Base-by-base conservation (phyloP, 371 early-diverging fungal species). In the Capillidium heterosporum region DNA sequence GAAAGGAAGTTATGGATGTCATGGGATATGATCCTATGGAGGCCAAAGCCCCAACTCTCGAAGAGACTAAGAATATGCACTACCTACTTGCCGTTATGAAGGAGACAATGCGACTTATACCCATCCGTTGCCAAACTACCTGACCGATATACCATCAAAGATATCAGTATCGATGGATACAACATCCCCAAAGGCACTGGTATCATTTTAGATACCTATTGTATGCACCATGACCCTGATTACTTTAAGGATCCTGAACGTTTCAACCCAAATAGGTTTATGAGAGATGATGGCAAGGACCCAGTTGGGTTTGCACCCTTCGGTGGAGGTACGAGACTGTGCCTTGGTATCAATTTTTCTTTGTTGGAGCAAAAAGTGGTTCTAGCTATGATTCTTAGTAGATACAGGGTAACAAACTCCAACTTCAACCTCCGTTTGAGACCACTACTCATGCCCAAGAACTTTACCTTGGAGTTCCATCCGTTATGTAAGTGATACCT, bases 311-410 rank as follows among this genome's bases (percentile, higher is more conserved):
- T 31, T 29, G 11, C 32, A 2, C 47, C 57, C 11, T 56, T 56
- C 21, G 48, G 57, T 44, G 44, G 32, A 19, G 73, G 73, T 1
- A 54, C 50, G 2, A 54, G 67, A 29, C 48, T 55, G 17, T 78
- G 81, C 42, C 64, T 77, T 44, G 81, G 76, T 29, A 68, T 71
- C 67, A 70, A 76, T 40, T 78, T 80, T 54, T 70, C 75, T 2
- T 60, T 78, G 52, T 59, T 70, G 8, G 73, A 75, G 28, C 77
- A 76, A 63, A 67, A 74, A n/a, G 62, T 76, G 8, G 27, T 74
- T 1, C 61, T 76, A 19, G 57, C 71, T 3, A 68, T 75, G 70
- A 48, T 78, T 13, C 58, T 71, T 5, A 2, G 8, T 19, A 43
- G 31, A 5, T 56, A 56, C 32, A 7, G 29, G 5, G 5, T 54